These are phyloP conservation scores for Helminthosporium solani DNA, from an alignment of 2,329 filamentous ascomycete species.

Conservation along the genomic window DNA sequence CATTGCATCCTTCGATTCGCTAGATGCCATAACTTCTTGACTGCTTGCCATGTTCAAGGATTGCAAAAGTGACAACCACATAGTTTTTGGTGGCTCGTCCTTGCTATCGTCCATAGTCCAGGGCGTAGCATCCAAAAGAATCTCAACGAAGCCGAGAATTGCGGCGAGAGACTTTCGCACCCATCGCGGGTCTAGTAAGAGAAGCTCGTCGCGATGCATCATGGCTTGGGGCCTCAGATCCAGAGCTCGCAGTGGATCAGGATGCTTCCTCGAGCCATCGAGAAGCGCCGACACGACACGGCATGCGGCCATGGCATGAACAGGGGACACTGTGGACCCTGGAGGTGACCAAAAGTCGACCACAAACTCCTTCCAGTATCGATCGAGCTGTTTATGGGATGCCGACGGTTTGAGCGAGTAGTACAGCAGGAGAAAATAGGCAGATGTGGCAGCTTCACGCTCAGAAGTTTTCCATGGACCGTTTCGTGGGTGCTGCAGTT, in stretches of 20 bases:
- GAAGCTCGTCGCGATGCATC: slow-evolving; percentile 68
- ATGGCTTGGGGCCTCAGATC: slow-evolving; percentile 53
- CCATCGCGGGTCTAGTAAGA: slow-evolving; percentile 83
- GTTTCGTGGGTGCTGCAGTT: slow-evolving; percentile 35
- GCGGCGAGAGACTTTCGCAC: slow-evolving; percentile 68
- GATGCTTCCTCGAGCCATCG: slow-evolving; percentile 60
- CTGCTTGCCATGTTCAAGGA: slow-evolving; percentile 67
- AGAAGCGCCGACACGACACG: slow-evolving; percentile 73
- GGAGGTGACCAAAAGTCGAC: slow-evolving; percentile 57
- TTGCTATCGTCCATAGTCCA: slow-evolving; percentile 44
- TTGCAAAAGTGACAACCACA: slow-evolving; percentile 64
- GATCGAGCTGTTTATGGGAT: slow-evolving; percentile 65
- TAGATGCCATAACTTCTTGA: slow-evolving; percentile 88
- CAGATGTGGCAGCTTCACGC: slow-evolving; percentile 63
- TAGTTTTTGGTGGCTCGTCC: slow-evolving; percentile 53
- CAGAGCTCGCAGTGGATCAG: slow-evolving; percentile 72
- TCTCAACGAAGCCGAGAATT: slow-evolving; percentile 64
- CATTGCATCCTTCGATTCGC: slow-evolving; percentile 78
- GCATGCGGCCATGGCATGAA: slow-evolving; percentile 45
- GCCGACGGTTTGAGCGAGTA: slow-evolving; percentile 62
- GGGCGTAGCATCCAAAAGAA: slow-evolving; percentile 52
- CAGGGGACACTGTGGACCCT: slow-evolving; percentile 19
- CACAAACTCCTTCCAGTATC: slow-evolving; percentile 77
- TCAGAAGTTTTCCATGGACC: slow-evolving; percentile 67
- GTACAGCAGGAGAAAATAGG: slow-evolving; percentile 61